Base-by-base conservation (phyloP, 371 early-diverging fungal genomes). In the Apophysomyces ossiformis region DNA sequence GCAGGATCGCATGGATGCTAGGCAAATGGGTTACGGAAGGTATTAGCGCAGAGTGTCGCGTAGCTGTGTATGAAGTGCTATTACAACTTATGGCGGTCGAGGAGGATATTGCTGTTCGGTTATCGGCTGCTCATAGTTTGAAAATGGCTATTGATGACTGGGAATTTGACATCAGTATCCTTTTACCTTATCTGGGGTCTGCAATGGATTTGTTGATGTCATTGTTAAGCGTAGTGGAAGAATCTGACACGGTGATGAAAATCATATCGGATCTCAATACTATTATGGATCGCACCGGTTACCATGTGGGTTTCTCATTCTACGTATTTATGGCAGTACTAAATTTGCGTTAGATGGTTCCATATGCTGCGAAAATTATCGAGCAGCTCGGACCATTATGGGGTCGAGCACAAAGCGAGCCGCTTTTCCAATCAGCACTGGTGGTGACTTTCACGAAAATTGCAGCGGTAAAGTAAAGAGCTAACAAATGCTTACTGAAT, bases 21-120 rank as follows among this genome's bases (percentile, higher is more conserved):
- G 92, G 94, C n/a, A 83, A 87, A 69, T 97, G 96, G 95, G 86
- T 95, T 18, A 81, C 82, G 7, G 93, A 95, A 64, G 91, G 95
- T 37, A 77, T 90, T 35, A 85, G 89, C 41, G 86, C 87, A 9
- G 81, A 85, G 0, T 80, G 87, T 44, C 84, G 92, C 9, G 83
- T 87, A 16, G 74, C 74, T 7, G 86, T 93, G 3, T 96, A 95
- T 71, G 77, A 84, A 46, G 77, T 88, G 7, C 75, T 95, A 50
- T 58, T 93, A 36, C 83, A 86, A 57, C 76, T 95, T n/a, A 85
- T 94, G 81, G 67, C 68, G 5, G 76, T 86, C 2, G 84, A 84
- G 8, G 87, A 90, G 57, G 92, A 91, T 61, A 67, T 94, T 68
- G 91, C 93, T 13, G 94, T 95, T n/a, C 89, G 95, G 6, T 78